Evolutionary conservation across 768 basidiomycete genomes (phyloP), one percentile per base, ranked within the genome.

Genomic region (Mrakia hoshinonis): DNA sequence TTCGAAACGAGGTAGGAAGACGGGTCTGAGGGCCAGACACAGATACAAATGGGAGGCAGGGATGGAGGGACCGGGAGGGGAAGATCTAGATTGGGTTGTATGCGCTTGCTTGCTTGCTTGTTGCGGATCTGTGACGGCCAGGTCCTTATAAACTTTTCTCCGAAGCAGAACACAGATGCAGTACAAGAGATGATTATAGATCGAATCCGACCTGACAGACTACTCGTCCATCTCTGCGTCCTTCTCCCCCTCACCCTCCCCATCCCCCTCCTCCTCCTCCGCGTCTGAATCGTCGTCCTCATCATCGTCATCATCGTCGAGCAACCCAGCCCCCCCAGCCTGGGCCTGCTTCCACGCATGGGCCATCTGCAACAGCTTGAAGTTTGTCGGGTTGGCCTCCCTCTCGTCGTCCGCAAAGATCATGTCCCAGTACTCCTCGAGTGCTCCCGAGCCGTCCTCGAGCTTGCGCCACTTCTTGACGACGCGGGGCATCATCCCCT

Each of bases 401-500:
- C 88, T 85, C 77, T 96, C 92, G 84, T 98, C 95, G 82, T 97
- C 95, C 34, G 92, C 87, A 79, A 97, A 98, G 26, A 94, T 87
- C 77, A 94, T 86, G 77, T 95, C 94, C 87, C 90, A 95, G 76
- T 95, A 80, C 86, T 91, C 91, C 85, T 93, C 92, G 34, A 92
- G 87, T 6, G 74, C 73, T 39, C 86, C 88, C 75, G 89, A 88
- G 0, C 90, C 91, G 7, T 90, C 90, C 76, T 91, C 85, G 77
- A 92, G 91, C 75, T 91, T 88, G 68, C 89, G 84, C 73, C 92
- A 86, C 75, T 87, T 85, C 82, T 89, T 91, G 79, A 86, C 88
- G 67, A 91, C 89, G 63, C 91, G 87, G 1, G 96, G 96, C 88
- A 94, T 90, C 91, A 93, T 90, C 62, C 83, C 86, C 76, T 94